Evolutionary conservation across 116 monocot genomes (phyloP).

Genomic region (Iris pallida): DNA sequence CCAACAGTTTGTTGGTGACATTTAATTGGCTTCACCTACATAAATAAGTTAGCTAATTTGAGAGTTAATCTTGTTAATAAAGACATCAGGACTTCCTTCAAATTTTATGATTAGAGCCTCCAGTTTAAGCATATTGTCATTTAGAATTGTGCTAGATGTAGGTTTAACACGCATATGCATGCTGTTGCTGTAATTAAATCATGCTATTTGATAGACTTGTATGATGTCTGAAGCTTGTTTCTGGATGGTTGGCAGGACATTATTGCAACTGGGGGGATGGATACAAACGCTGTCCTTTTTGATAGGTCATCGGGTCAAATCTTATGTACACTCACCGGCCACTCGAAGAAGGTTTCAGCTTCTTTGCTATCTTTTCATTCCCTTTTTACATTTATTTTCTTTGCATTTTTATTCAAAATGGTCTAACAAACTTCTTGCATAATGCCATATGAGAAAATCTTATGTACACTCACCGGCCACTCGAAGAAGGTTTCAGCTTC

Average conservation of each 20-base stretch:
- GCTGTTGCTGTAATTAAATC: not conserved
- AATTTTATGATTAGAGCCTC: too few relatives aligned
- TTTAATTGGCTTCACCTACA: too few relatives aligned
- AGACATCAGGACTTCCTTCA: too few relatives aligned
- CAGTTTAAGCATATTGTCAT: too few relatives aligned
- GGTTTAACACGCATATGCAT: too few relatives aligned
- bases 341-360: slow-evolving; percentile 85
- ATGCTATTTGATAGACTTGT: not conserved
- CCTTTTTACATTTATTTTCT: not conserved
- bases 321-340: slow-evolving; percentile 77
- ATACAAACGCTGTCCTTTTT: slow-evolving; percentile 89
- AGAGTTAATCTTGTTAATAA: too few relatives aligned
- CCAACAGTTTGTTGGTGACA: too few relatives aligned
- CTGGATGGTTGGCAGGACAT: slow-evolving; percentile 58
- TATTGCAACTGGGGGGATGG: slow-evolving; percentile 85
- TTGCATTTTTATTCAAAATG: not conserved
- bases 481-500: slow-evolving; percentile 79
- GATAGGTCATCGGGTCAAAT: slow-evolving; percentile 84
- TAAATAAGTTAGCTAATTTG: too few relatives aligned
- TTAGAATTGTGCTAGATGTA: too few relatives aligned
- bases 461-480: slow-evolving; percentile 83
- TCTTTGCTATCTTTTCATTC: slow-evolving; percentile 7
- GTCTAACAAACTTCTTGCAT: not conserved
- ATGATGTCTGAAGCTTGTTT: not conserved
- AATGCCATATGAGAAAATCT: too few relatives aligned